Percentiles rank a stretch among this genome's conserved stretches.
Conservation (phyloP, 2,329 filamentous ascomycete genomes). For the Corinectria fuckeliana region DNA sequence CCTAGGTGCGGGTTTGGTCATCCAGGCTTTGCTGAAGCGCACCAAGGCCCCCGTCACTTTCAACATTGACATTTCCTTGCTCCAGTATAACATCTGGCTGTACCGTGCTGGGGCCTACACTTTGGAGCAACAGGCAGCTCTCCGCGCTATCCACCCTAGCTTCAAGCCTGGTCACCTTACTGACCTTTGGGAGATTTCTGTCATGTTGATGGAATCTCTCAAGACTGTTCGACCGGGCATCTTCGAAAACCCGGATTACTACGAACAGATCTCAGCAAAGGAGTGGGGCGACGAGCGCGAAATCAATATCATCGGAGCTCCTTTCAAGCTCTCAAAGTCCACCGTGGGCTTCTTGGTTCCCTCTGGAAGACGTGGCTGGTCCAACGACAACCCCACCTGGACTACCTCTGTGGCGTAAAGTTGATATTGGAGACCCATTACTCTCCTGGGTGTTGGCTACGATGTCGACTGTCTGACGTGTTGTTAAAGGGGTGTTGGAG, state of each 20-base stretch:
- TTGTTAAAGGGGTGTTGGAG: no score
- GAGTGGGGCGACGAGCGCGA: background rate
- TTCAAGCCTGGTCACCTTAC: conserved; percentile 22
- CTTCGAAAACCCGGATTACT: background rate
- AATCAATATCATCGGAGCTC: background rate
- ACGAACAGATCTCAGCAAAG: background rate
- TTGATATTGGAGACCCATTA: no score
- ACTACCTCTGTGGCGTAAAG: no score
- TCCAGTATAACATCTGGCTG: conserved; percentile 34
- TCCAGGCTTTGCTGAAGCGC: conserved; percentile 18
- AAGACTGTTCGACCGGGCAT: background rate
- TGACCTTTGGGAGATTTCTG: no score
- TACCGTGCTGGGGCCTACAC: conserved; percentile 24
- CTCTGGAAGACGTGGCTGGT: background rate
- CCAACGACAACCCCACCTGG: no score
- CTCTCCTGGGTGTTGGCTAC: no score
- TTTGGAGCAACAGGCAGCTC: background rate
- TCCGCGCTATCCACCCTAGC: background rate
- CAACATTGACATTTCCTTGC: conserved; percentile 28
- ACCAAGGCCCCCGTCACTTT: conserved; percentile 5
- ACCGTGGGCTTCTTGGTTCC: background rate
- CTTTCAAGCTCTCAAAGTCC: background rate
- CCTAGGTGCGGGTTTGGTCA: conserved; percentile 16
- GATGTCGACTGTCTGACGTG: no score
- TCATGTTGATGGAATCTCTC: conserved; percentile 19